phyloP scores from a whole-genome alignment of 805 yeast genomes.

The Saccharomycopsis vini region DNA sequence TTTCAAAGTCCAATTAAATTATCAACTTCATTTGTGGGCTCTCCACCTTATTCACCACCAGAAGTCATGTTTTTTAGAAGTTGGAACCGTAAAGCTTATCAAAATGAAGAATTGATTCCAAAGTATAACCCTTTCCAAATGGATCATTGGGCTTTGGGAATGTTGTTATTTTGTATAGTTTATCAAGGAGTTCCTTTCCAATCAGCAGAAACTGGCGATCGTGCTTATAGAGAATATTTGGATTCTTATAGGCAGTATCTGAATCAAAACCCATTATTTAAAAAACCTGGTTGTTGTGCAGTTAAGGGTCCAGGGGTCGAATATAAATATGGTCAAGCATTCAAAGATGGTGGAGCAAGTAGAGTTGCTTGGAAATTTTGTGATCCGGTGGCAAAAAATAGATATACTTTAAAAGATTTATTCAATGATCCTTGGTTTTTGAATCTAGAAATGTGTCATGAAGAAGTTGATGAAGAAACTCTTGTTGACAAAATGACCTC shows the following conservation, averaged over 20 bases:
- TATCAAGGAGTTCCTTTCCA: constrained; percentile 54
- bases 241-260: constrained; percentile 35
- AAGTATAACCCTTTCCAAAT: constrained; percentile 56
- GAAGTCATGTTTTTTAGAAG: constrained; percentile 52
- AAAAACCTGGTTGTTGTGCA: constrained; percentile 32
- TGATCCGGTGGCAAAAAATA: constrained; percentile 47
- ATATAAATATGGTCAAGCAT: constrained; percentile 57
- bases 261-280: constrained; percentile 38
- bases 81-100: constrained; percentile 20
- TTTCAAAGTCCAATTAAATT: constrained; percentile 30
- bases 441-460: constrained; percentile 48
- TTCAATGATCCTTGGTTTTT: constrained; percentile 60
- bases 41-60: constrained; percentile 77
- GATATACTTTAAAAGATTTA: constrained; percentile 47
- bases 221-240: constrained; percentile 48
- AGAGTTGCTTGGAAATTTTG: constrained; percentile 68
- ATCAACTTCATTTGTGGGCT: constrained; percentile 51
- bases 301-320: constrained; percentile 61
- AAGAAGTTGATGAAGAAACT: constrained; percentile 30
- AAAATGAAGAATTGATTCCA: constrained; percentile 26
- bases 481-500: constrained; percentile 8
- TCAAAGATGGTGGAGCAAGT: constrained; percentile 50
- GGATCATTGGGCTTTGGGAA: constrained; percentile 70
- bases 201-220: constrained; percentile 37
- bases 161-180: constrained; percentile 52